Evolutionary conservation across 176 grass and related monocot genomes (phyloP).

Genomic region (Paspalum vaginatum): DNA sequence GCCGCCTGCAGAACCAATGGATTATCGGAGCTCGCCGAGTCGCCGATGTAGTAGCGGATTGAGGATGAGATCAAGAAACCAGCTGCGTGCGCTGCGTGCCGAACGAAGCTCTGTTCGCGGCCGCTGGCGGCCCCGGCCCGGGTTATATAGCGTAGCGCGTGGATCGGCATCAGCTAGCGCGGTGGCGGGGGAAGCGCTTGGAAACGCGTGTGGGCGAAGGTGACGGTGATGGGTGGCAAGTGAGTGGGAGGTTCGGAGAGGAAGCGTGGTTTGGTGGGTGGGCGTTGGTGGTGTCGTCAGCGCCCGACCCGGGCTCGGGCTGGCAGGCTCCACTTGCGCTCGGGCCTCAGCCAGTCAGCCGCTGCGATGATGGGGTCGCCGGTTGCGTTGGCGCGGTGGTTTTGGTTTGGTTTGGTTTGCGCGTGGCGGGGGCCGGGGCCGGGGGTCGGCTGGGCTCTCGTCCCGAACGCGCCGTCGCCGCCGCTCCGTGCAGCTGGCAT

Average conservation of each 20-base stretch:
- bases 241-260: background rate
- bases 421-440: constrained; percentile 1
- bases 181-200: background rate
- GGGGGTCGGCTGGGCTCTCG: background rate
- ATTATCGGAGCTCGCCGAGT: no score
- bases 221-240: constrained; percentile 24
- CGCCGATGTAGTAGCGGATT: no score
- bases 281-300: background rate
- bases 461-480: background rate
- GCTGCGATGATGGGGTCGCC: background rate
- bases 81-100: no score
- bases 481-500: no score
- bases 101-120: no score
- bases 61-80: background rate
- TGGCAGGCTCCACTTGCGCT: background rate
- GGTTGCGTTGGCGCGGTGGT: background rate
- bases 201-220: constrained; percentile 49
- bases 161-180: background rate
- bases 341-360: background rate
- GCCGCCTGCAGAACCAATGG: no score
- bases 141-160: constrained; percentile 32
- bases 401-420: background rate
- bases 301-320: no score
- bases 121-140: background rate
- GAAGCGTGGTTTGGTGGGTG: constrained; percentile 17